Evolutionary conservation across 2,329 filamentous ascomycete genomes (phyloP).

Genomic region (Penicillium oxalicum): DNA sequence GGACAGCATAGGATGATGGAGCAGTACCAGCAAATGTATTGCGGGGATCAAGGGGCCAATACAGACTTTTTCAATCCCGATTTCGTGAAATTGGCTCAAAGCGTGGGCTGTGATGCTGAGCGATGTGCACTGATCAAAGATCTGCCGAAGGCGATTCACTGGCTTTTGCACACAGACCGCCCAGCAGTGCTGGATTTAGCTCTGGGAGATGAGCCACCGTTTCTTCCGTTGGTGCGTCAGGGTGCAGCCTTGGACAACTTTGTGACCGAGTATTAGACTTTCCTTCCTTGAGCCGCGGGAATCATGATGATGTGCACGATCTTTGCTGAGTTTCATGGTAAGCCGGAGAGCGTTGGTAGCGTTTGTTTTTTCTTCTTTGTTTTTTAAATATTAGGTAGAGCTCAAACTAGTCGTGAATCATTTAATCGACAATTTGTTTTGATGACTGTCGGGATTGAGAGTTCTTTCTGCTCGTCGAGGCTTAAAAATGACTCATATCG

Average conservation of each 20-base stretch:
- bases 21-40: conserved; percentile 52
- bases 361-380: no score
- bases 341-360: no score
- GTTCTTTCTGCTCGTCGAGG: no score
- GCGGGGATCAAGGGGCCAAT: background rate
- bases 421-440: no score
- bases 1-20: conserved; percentile 96
- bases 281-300: no score
- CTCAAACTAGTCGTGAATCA: no score
- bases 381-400: no score
- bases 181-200: background rate
- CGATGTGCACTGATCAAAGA: background rate
- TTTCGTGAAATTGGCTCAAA: background rate
- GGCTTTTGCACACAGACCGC: background rate
- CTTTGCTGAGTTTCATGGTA: no score
- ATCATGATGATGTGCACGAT: no score
- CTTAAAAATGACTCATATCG: no score
- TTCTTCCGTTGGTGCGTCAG: background rate
- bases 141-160: background rate
- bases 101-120: conserved; percentile 1
- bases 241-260: background rate
- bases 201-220: background rate
- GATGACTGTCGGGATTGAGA: no score
- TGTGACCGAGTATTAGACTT: no score
- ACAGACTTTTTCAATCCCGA: background rate